Percentiles rank a stretch among this genome's conserved stretches.
These are phyloP conservation scores for Corymbia calophylla DNA, from an alignment of 441 rosid genomes.

Conservation along the genomic window DNA sequence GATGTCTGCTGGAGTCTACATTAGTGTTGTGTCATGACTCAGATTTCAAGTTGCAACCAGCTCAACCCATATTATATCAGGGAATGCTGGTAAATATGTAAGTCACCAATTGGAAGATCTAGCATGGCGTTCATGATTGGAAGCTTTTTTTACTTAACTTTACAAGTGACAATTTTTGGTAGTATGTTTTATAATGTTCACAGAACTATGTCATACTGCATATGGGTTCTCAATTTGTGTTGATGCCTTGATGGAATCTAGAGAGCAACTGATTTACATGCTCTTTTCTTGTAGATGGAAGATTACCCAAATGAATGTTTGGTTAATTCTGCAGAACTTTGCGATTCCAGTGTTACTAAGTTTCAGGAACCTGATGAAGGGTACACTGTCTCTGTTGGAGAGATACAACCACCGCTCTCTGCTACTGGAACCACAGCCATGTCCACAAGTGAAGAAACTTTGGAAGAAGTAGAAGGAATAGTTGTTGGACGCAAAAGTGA, in stretches of 20 bases:
- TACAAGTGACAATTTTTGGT: not conserved
- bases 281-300: conserved; percentile 29
- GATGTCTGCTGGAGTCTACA: not conserved
- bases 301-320: conserved; percentile 19
- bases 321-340: conserved; percentile 21
- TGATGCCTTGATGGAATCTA: not conserved
- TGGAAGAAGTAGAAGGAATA: conserved; percentile 13
- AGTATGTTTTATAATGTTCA: not conserved
- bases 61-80: not conserved
- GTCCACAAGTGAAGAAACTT: conserved; percentile 20
- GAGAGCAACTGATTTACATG: not conserved
- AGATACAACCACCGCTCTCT: not conserved
- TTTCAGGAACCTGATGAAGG: conserved; percentile 16
- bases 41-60: not conserved
- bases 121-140: not conserved
- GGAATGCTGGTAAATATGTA: not conserved
- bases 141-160: not conserved
- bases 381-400: conserved; percentile 4
- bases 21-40: not conserved
- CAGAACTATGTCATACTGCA: not conserved
- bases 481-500: conserved; percentile 15
- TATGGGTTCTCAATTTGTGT: not conserved
- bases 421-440: conserved; percentile 18
- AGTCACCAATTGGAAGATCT: not conserved
- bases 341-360: conserved; percentile 13